Conservation (phyloP, 495 filamentous ascomycete genomes). For the Platismatia glauca region DNA sequence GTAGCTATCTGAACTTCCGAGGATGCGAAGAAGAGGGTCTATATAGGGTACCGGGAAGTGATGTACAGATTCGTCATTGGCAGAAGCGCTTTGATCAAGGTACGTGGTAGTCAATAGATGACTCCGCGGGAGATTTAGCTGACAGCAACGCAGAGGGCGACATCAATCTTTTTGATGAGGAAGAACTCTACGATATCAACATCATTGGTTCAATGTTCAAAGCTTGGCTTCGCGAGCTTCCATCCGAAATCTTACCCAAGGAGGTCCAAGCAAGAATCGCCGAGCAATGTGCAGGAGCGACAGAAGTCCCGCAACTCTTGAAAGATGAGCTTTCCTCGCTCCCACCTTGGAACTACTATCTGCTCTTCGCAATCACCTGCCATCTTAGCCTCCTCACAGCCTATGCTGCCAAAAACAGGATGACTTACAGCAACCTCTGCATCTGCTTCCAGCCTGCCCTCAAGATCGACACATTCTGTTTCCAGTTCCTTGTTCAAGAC, state of each 20-base stretch:
- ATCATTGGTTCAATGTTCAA: conserved; percentile 90
- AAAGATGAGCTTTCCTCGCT: conserved; percentile 85
- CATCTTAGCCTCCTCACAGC: conserved; percentile 80
- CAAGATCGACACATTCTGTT: conserved; percentile 83
- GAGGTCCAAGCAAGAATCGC: conserved; percentile 64
- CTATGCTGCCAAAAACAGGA: conserved; percentile 83
- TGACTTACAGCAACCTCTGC: conserved; percentile 86
- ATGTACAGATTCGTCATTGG: conserved; percentile 75
- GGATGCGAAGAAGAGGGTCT: conserved; percentile 85
- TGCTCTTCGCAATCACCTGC: conserved; percentile 90
- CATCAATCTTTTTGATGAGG: conserved; percentile 73
- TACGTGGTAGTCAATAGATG: conserved; percentile 28
- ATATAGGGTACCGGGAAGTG: conserved; percentile 80
- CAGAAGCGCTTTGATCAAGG: conserved; percentile 77
- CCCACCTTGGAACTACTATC: conserved; percentile 89
- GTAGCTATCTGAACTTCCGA: conserved; percentile 76
- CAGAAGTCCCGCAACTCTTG: conserved; percentile 66
- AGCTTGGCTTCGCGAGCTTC: conserved; percentile 86
- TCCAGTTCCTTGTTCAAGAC: conserved; percentile 82
- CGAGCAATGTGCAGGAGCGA: conserved; percentile 62
- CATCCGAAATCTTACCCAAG: conserved; percentile 82
- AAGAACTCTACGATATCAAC: conserved; percentile 86
- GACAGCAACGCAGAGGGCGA: conserved; percentile 52
- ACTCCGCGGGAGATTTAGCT: not conserved
- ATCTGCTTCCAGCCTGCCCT: conserved; percentile 93